Base-by-base conservation (phyloP, 257 asterid species). In the Primulina eburnea region DNA sequence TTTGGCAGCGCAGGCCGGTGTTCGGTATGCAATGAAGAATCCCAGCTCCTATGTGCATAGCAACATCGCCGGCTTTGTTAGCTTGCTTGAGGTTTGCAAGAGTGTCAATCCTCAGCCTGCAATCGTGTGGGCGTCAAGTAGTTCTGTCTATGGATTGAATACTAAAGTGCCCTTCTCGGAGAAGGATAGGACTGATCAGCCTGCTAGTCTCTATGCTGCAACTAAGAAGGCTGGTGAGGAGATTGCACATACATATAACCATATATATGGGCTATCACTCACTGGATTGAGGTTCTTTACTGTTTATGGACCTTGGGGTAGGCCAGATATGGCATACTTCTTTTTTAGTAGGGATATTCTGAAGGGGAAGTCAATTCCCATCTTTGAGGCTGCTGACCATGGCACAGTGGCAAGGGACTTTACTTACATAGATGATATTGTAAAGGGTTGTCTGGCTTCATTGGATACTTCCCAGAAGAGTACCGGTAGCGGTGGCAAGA, bases 401-500 rank as follows among this genome's bases (percentile, higher is more conserved):
- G 71, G 65, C 0, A 40, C 64, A 3, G 76, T 80, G 67, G 81
- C 84, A 0, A 69, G 79, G 58, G 81, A 80, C 59, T 76, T 80
- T 62, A 80, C 84, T 12, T 80, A 76, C 69, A 79, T 79, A 64
- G 83, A 79, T 59, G 83, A 79, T 57, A 62, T 79, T 14, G 81
- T 79, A 18, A 65, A 69, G 66, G 81, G 81, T 38, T 80, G 81
- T 35, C 6, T 80, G 3, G 81, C 76, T 52, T 60, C 78, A 5
- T 34, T 74, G 53, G 80, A 79, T 64, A 75, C 83, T 7, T 78
- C 81, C 3, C 67, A 79, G 71, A 72, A 76, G 75, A 76, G 81
- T 30, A 79, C 81, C n/a, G 84, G 84, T 0, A 72, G 74, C n/a
- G 81, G 81, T 2, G 83, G 81, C 3, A 73, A 72, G 78, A 79